Percentiles rank a stretch among this genome's conserved stretches.
phyloP scores from a whole-genome alignment of 176 grass and related monocot species.

The Musa schizocarpa region DNA sequence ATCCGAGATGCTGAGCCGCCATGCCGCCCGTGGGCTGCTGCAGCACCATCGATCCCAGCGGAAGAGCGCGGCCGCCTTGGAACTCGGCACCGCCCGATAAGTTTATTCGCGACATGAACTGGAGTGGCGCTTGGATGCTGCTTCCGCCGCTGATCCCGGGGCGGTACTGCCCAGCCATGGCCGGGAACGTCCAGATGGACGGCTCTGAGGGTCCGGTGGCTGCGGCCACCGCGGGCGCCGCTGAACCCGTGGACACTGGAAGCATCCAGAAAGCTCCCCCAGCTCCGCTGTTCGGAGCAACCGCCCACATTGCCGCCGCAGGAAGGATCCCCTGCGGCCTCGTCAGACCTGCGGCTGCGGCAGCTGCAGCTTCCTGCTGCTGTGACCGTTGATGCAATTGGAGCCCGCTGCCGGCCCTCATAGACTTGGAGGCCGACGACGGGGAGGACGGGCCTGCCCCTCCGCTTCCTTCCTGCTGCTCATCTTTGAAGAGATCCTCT shows the following conservation, averaged over 20 bases:
- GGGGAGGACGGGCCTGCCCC: constrained; percentile 25
- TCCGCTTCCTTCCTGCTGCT: constrained; percentile 5
- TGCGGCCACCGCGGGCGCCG: neutral
- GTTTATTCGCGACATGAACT: constrained; percentile 41
- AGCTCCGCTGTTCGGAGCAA: constrained; percentile 41
- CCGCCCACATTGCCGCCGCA: constrained; percentile 64
- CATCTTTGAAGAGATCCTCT: constrained; percentile 87
- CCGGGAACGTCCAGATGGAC: constrained; percentile 64
- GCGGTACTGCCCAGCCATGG: constrained; percentile 21
- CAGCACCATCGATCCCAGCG: constrained; percentile 28
- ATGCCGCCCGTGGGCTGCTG: neutral
- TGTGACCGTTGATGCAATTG: constrained; percentile 2
- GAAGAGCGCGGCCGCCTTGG: constrained; percentile 23
- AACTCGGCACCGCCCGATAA: constrained; percentile 32
- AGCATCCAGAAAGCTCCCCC: constrained; percentile 83
- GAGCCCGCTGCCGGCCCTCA: neutral
- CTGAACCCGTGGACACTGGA: constrained; percentile 45
- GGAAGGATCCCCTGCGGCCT: constrained; percentile 15
- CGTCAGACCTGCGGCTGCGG: neutral
- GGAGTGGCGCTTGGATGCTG: constrained; percentile 62
- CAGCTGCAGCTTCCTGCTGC: constrained; percentile 23
- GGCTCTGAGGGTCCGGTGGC: constrained; percentile 39
- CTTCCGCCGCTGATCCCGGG: constrained; percentile 17
- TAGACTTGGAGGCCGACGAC: constrained; percentile 16
- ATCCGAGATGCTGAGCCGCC: constrained; percentile 39